Percentiles rank a stretch among this genome's conserved stretches.
phyloP scores from a whole-genome alignment of 2,329 filamentous ascomycete species.

The Penicillium sp. region DNA sequence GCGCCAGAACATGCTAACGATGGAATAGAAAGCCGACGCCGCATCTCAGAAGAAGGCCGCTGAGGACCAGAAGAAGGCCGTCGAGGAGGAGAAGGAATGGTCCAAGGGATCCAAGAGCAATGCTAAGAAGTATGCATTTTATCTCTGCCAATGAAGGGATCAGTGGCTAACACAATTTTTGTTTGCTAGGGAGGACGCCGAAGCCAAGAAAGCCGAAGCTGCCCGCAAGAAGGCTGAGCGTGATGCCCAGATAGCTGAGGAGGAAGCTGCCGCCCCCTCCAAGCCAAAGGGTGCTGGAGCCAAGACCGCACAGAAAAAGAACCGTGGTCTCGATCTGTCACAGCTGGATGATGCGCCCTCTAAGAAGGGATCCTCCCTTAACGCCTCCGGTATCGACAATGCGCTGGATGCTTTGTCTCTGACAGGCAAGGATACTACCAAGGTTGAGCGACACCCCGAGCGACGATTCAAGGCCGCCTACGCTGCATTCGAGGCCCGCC shows the following conservation, averaged over 20 bases:
- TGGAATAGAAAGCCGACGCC: constrained; percentile 77
- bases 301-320: constrained; percentile 53
- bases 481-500: constrained; percentile 74
- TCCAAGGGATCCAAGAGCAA: constrained; percentile 78
- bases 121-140: constrained; percentile 70
- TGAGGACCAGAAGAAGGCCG: constrained; percentile 65
- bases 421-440: constrained; percentile 57
- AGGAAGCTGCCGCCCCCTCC: constrained; percentile 68
- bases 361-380: constrained; percentile 61
- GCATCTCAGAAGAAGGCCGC: constrained; percentile 76
- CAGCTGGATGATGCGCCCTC: constrained; percentile 66
- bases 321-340: constrained; percentile 69
- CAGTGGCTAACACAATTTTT: constrained; percentile 1
- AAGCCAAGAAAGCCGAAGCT: constrained; percentile 76
- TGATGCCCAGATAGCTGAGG: constrained; percentile 76
- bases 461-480: constrained; percentile 83
- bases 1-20: constrained; percentile 13
- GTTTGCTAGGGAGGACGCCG: constrained; percentile 70
- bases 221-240: constrained; percentile 90
- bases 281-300: constrained; percentile 60
- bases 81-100: constrained; percentile 75
- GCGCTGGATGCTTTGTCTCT: constrained; percentile 83
- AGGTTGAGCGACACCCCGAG: constrained; percentile 88
- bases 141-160: neutral
- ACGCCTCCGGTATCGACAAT: constrained; percentile 87